These are phyloP conservation scores for Tuber microsphaerosporum DNA, from an alignment of 495 filamentous ascomycete species.

Conservation along the genomic window DNA sequence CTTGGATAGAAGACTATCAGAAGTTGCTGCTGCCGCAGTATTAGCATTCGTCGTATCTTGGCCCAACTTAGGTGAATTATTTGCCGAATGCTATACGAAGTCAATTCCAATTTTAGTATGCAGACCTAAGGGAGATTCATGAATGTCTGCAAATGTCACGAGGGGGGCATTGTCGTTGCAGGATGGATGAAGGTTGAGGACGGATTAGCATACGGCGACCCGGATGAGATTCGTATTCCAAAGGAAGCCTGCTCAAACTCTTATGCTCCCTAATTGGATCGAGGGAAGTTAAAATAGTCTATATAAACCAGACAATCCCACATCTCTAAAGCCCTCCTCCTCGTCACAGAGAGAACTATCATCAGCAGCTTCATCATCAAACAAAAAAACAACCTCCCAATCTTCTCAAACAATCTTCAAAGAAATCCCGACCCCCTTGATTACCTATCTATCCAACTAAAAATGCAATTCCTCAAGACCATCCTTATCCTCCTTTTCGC, in stretches of 20 bases:
- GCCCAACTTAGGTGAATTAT: neutral
- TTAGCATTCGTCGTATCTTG: neutral
- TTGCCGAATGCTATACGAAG: neutral
- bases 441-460: neutral
- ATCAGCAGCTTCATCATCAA: neutral
- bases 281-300: neutral
- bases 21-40: neutral
- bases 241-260: neutral
- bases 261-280: neutral
- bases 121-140: neutral
- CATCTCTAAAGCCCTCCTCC: neutral
- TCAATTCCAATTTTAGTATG: neutral
- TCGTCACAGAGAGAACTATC: neutral
- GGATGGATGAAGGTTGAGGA: neutral
- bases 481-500: neutral
- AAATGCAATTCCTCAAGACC: neutral
- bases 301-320: neutral
- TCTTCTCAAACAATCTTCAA: neutral
- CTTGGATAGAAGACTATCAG: neutral
- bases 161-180: neutral
- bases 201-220: neutral
- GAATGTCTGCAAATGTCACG: neutral
- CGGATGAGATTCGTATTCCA: neutral
- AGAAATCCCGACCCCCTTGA: neutral
- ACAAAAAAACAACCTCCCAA: neutral